Evolutionary conservation across 1,139 yeast species (phyloP).

Genomic region (Suhomyces taliae): DNA sequence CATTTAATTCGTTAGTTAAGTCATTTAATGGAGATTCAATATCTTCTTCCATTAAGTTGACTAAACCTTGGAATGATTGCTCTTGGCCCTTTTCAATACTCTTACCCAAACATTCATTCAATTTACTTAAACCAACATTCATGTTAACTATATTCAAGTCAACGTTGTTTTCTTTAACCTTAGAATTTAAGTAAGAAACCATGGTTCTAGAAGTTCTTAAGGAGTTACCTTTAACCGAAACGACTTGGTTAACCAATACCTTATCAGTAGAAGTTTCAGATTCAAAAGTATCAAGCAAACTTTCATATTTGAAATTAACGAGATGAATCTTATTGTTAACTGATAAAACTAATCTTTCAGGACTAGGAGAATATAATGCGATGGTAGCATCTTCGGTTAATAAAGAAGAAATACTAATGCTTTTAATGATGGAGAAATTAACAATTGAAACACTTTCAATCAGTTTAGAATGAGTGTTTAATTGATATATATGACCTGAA

Average conservation of each 20-base stretch:
- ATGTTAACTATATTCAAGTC: constrained; percentile 50
- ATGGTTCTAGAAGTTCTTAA: constrained; percentile 40
- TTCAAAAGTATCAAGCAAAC: constrained; percentile 40
- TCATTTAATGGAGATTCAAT: constrained; percentile 21
- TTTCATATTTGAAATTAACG: constrained; percentile 45
- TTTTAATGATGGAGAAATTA: constrained; percentile 22
- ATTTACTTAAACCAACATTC: constrained; percentile 67
- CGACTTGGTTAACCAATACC: constrained; percentile 34
- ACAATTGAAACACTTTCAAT: constrained; percentile 24
- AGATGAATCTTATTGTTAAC: constrained; percentile 39
- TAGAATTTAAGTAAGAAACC: constrained; percentile 44
- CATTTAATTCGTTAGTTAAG: constrained; percentile 22
- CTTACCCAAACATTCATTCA: constrained; percentile 73
- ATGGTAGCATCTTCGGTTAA: constrained; percentile 15
- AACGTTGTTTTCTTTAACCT: constrained; percentile 44
- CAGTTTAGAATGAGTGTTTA: constrained; percentile 16
- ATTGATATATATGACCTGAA: constrained; percentile 29
- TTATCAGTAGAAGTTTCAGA: constrained; percentile 21
- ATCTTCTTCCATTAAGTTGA: constrained; percentile 19
- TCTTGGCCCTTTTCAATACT: constrained; percentile 35
- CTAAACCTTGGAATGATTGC: constrained; percentile 16
- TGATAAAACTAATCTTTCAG: constrained; percentile 47
- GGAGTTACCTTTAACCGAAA: constrained; percentile 46
- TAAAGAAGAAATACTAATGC: constrained; percentile 23
- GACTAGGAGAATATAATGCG: constrained; percentile 38